phyloP scores from a whole-genome alignment of 768 basidiomycete genomes.

The Podaxis mareebaensis region DNA sequence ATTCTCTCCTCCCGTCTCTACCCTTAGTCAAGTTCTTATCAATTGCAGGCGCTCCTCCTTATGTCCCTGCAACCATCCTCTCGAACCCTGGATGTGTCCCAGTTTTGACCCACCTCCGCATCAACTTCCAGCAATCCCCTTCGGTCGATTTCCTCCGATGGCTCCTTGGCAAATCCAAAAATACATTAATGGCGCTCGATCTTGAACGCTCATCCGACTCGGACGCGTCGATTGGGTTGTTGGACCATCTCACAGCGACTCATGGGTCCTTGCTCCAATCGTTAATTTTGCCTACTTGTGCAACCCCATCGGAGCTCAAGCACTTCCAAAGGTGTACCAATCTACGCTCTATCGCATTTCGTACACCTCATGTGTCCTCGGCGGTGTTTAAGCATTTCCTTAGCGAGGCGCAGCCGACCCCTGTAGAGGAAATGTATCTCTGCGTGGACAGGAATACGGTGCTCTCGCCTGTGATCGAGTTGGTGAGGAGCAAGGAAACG shows the following conservation, averaged over 20 bases:
- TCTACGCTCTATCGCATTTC: constrained; percentile 12
- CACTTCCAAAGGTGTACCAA: constrained; percentile 15
- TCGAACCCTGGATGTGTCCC: constrained; percentile 42
- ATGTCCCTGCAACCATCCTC: constrained; percentile 40
- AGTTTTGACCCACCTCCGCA: constrained; percentile 39
- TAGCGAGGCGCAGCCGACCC: constrained; percentile 35
- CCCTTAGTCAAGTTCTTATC: constrained; percentile 55
- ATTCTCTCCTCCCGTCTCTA: constrained; percentile 67
- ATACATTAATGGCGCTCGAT: constrained; percentile 52
- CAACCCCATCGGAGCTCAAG: constrained; percentile 29
- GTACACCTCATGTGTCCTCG: constrained; percentile 14
- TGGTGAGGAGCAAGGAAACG: constrained; percentile 44
- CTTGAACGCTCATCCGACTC: constrained; percentile 60
- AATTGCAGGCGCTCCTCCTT: constrained; percentile 56
- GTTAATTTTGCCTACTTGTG: constrained; percentile 58
- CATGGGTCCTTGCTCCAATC: constrained; percentile 53
- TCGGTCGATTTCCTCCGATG: constrained; percentile 65
- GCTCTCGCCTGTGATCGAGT: constrained; percentile 55
- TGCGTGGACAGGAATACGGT: constrained; percentile 58
- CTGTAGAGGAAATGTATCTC: constrained; percentile 46
- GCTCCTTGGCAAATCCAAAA: constrained; percentile 62
- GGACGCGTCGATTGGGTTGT: constrained; percentile 32
- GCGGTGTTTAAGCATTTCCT: constrained; percentile 12
- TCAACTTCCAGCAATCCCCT: constrained; percentile 68
- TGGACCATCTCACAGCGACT: constrained; percentile 53